Base-by-base conservation (phyloP, 306 rosid genomes). In the Trifolium subterraneum region DNA sequence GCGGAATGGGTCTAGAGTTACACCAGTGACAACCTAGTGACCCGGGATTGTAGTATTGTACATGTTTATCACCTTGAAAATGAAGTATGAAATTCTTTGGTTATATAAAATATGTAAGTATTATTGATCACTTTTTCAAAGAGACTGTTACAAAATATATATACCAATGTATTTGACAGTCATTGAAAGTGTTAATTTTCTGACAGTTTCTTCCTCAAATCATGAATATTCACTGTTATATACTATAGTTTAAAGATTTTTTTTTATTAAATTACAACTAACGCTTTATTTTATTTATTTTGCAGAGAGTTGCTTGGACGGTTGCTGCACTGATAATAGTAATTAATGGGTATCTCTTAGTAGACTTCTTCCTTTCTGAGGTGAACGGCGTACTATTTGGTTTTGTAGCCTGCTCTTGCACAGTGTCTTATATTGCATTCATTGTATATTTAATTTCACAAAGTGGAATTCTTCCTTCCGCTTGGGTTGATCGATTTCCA, bases 301-400 rank as follows among this genome's bases (percentile, higher is more conserved):
- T 83, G 87, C 68, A 92, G 97, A 91, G 86, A 76, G 89, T 84
- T 64, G 96, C 96, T 7, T 91, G 97, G 97, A 87, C 88, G 39
- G 81, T 91, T 82, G 96, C 97, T 38, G 91, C 80, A 59, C 82
- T 89, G 79, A 87, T 91, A 79, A 87, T 91, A 33, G 84, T 89
- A 74, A 91, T 91, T 66, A 91, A 91, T 80, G 97, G 93, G 14
- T 91, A 84, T 85, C 88, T 91, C 70, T 77, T 91, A 72, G 83
- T 89, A 63, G 93, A 91, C 83, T 91, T 92, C 84, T 73, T 92
- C 82, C 4, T 86, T 55, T 84, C 86, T 36, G 93, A 92, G 81
- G 92, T 90, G 27, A 84, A 54, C 1, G 84, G 93, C 71, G 4
- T 82, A 36, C 38, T 89, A 76, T 71, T 89, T 74, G 92, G 82